Evolutionary conservation across 768 basidiomycete genomes (phyloP).

Genomic region (Podaxis sp.): DNA sequence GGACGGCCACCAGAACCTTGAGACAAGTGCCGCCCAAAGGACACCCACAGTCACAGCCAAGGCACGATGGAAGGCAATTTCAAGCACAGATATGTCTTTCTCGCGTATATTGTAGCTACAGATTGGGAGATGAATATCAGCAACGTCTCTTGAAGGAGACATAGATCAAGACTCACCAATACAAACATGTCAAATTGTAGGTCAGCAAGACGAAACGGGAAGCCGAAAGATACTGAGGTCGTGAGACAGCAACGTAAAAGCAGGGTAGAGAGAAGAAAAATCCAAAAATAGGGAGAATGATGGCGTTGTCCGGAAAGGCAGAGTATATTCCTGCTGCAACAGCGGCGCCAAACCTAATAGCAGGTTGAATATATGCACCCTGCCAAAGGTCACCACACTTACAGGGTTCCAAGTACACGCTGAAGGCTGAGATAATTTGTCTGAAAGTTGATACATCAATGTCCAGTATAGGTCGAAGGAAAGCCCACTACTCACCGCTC

Average conservation of each 20-base stretch:
- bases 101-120: conserved; percentile 77
- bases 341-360: conserved; percentile 65
- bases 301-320: conserved; percentile 70
- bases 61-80: conserved; percentile 75
- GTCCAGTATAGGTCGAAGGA: background rate
- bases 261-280: conserved; percentile 91
- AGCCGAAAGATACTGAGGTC: conserved; percentile 70
- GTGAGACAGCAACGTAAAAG: conserved; percentile 83
- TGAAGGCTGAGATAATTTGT: conserved; percentile 85
- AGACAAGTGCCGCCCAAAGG: conserved; percentile 84
- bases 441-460: conserved; percentile 30
- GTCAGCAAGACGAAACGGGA: conserved; percentile 81
- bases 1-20: conserved; percentile 92
- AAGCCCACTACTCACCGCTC: conserved; percentile 48
- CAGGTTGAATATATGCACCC: conserved; percentile 10
- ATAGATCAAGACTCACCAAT: conserved; percentile 38
- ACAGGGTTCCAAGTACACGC: conserved; percentile 85
- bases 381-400: conserved; percentile 22
- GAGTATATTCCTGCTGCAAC: conserved; percentile 72
- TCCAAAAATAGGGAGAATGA: conserved; percentile 76
- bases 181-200: conserved; percentile 84
- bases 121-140: background rate
- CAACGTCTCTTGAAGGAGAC: background rate
- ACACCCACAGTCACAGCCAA: conserved; percentile 82
- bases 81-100: conserved; percentile 50